These are phyloP conservation scores for Microthlaspi erraticum DNA, from an alignment of 345 rosid species.

Conservation along the genomic window DNA sequence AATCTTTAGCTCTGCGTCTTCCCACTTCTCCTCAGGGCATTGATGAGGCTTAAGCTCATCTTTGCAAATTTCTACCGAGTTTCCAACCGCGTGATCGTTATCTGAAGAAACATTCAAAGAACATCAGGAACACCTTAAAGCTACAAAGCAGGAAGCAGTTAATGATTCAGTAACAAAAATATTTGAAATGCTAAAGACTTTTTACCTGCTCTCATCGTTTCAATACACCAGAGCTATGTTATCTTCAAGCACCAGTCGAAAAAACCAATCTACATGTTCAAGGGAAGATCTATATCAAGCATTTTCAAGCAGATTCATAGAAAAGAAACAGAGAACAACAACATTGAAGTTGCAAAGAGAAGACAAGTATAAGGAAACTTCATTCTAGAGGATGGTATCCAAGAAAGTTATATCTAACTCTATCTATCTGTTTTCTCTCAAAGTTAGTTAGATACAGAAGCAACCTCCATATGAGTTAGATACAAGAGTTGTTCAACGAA, in stretches of 20 bases:
- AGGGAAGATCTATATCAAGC: slow-evolving; percentile 3
- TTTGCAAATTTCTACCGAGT: slow-evolving; percentile 47
- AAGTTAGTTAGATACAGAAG: slow-evolving; percentile 27
- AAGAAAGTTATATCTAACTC: background rate
- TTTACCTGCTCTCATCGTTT: slow-evolving; percentile 72
- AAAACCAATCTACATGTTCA: slow-evolving; percentile 15
- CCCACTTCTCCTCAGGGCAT: slow-evolving; percentile 43
- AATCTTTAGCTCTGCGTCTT: slow-evolving; percentile 44
- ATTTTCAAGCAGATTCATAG: background rate
- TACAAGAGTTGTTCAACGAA: slow-evolving; percentile 44
- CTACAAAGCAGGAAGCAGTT: slow-evolving; percentile 18
- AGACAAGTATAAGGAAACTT: slow-evolving; percentile 40
- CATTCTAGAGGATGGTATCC: slow-evolving; percentile 37
- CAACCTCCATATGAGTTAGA: slow-evolving; percentile 38
- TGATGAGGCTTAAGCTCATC: slow-evolving; percentile 47
- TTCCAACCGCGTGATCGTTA: slow-evolving; percentile 49
- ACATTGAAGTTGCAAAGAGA: slow-evolving; percentile 22
- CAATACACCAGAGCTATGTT: slow-evolving; percentile 30
- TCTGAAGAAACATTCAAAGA: slow-evolving; percentile 48
- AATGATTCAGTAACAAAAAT: background rate
- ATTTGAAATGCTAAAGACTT: background rate
- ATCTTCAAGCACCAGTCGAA: slow-evolving; percentile 38
- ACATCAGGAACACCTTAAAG: background rate
- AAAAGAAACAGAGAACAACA: slow-evolving; percentile 19
- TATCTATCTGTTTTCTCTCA: slow-evolving; percentile 6